Conservation (phyloP, 2,329 filamentous ascomycete species). For the Tolypocladium amazonense region DNA sequence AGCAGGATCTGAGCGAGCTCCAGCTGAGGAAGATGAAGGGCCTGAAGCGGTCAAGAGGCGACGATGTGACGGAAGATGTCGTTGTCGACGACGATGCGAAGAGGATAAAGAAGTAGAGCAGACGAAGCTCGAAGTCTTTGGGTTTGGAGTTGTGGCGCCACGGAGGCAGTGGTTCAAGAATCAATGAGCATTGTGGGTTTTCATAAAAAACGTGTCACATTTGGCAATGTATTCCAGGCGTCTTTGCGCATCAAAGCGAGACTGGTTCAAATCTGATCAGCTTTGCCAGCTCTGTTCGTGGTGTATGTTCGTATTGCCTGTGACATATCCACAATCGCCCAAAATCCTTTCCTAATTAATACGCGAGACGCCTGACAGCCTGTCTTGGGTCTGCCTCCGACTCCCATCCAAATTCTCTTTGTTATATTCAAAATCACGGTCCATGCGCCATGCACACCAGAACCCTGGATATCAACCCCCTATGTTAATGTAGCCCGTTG, state of each 20-base stretch:
- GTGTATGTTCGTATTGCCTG: background rate
- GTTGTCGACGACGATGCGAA: slow-evolving; percentile 27
- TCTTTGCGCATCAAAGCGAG: background rate
- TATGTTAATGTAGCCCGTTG: background rate
- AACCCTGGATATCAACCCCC: background rate
- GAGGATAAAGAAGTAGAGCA: slow-evolving; percentile 20
- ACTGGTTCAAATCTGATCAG: background rate
- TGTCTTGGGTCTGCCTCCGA: background rate
- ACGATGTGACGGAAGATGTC: slow-evolving; percentile 35
- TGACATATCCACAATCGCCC: background rate
- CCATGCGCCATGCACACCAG: background rate
- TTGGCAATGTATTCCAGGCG: background rate
- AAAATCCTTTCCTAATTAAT: background rate
- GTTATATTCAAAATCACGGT: background rate
- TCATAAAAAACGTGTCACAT: background rate
- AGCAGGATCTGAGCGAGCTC: slow-evolving; percentile 75
- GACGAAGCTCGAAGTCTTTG: slow-evolving; percentile 2
- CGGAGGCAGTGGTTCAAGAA: background rate
- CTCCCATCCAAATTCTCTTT: background rate
- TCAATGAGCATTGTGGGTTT: background rate
- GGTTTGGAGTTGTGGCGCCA: slow-evolving; percentile 11
- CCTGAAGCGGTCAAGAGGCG: slow-evolving; percentile 70
- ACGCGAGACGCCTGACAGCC: background rate
- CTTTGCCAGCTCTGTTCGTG: background rate
- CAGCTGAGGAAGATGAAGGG: slow-evolving; percentile 99